These are phyloP conservation scores for Extremus antarcticus DNA, from an alignment of 495 filamentous ascomycete species.

Conservation along the genomic window DNA sequence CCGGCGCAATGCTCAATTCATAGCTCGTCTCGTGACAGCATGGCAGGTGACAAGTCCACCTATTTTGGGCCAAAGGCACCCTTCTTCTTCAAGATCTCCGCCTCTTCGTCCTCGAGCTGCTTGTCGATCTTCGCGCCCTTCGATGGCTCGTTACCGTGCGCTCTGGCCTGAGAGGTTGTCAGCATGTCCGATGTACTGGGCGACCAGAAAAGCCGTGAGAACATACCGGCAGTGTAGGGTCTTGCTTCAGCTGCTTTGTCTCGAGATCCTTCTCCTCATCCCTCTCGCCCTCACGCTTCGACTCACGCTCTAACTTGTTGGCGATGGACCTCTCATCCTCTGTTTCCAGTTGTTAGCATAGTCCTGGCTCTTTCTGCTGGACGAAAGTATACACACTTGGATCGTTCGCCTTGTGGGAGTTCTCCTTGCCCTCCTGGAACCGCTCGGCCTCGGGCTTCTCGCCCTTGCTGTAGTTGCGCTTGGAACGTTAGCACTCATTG, in stretches of 20 bases:
- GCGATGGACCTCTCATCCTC: slow-evolving; percentile 73
- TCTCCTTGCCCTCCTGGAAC: slow-evolving; percentile 55
- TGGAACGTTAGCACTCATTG: neutral
- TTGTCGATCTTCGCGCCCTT: slow-evolving; percentile 37
- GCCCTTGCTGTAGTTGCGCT: slow-evolving; percentile 50
- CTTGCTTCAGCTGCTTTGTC: slow-evolving; percentile 47
- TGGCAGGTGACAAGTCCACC: too few species aligned
- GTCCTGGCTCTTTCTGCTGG: neutral
- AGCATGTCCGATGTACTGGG: too few species aligned
- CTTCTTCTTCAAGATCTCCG: slow-evolving; percentile 33
- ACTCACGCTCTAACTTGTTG: slow-evolving; percentile 59
- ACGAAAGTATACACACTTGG: slow-evolving; percentile 44
- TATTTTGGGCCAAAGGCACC: slow-evolving; percentile 32
- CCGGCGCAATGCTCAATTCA: too few species aligned
- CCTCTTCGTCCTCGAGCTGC: slow-evolving; percentile 34
- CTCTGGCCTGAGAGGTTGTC: slow-evolving; percentile 19
- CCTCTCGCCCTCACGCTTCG: slow-evolving; percentile 37
- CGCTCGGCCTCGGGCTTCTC: slow-evolving; percentile 38
- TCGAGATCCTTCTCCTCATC: slow-evolving; percentile 37
- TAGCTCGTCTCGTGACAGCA: too few species aligned
- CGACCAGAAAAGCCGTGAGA: too few species aligned
- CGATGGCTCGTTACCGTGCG: slow-evolving; percentile 36
- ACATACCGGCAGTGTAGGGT: slow-evolving; percentile 58
- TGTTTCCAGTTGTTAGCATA: slow-evolving; percentile 30
- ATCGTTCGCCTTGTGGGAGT: slow-evolving; percentile 59